Percentiles rank a stretch among this genome's conserved stretches.
Evolutionary conservation across 805 yeast genomes (phyloP).

Genomic region (Ogataea pini): DNA sequence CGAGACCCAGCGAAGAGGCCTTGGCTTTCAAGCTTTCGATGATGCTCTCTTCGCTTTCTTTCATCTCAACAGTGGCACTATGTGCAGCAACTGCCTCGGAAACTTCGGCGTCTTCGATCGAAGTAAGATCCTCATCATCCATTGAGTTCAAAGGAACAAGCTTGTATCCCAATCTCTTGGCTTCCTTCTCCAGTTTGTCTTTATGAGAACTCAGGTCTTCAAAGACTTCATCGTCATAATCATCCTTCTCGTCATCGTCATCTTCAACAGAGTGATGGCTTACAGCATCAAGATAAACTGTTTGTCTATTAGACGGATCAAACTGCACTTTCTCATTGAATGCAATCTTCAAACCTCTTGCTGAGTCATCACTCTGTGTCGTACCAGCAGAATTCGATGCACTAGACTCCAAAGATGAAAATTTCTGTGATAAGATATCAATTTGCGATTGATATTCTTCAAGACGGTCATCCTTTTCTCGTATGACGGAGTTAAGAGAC

Average conservation of each 20-base stretch:
- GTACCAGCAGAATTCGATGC: slow-evolving; percentile 1
- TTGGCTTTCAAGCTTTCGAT: not conserved
- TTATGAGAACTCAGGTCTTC: slow-evolving; percentile 27
- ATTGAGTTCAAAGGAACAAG: slow-evolving; percentile 33
- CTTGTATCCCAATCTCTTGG: slow-evolving; percentile 37
- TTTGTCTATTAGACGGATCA: slow-evolving; percentile 8
- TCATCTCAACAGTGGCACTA: slow-evolving; percentile 6
- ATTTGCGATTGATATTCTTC: not conserved
- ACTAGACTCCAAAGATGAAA: not conserved
- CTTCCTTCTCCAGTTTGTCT: slow-evolving; percentile 36
- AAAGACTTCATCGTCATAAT: slow-evolving; percentile 12
- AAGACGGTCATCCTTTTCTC: not conserved
- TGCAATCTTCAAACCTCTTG: not conserved
- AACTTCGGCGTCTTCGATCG: slow-evolving; percentile 25
- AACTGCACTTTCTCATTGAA: not conserved
- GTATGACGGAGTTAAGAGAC: not conserved
- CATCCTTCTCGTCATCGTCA: slow-evolving; percentile 8
- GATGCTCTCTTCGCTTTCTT: not conserved
- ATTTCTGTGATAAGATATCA: not conserved
- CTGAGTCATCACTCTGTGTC: not conserved
- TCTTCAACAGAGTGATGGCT: slow-evolving; percentile 20
- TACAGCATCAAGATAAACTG: slow-evolving; percentile 23
- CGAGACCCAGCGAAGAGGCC: slow-evolving; percentile 1
- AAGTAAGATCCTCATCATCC: slow-evolving; percentile 25
- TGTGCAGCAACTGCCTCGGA: slow-evolving; percentile 5